These are phyloP conservation scores for Boletus tylopilopsis DNA, from an alignment of 768 basidiomycete species.

Conservation along the genomic window DNA sequence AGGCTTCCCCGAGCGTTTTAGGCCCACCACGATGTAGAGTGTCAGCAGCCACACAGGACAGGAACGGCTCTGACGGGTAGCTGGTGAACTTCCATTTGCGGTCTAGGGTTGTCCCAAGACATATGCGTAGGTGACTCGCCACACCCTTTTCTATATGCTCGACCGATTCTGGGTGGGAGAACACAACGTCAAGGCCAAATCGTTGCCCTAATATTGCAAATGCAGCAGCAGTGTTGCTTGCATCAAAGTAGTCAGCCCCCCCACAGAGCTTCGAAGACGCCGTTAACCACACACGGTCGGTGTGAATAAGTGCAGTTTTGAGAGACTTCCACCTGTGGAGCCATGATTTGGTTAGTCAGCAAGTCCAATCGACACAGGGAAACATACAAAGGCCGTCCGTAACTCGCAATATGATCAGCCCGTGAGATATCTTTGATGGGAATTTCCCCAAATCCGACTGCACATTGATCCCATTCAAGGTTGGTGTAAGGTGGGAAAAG, in stretches of 20 bases:
- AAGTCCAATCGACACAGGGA: neutral
- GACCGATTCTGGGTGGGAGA: slow-evolving; percentile 3
- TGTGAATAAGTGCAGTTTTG: neutral
- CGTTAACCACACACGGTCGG: neutral
- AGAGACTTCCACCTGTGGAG: slow-evolving; percentile 8
- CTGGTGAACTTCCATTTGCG: slow-evolving; percentile 10
- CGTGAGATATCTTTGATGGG: neutral
- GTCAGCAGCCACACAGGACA: slow-evolving; percentile 14
- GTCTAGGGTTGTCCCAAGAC: slow-evolving; percentile 2
- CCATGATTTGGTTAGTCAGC: neutral
- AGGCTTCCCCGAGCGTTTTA: neutral
- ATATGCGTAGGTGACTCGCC: slow-evolving; percentile 13
- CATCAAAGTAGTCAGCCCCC: neutral
- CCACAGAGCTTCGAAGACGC: neutral
- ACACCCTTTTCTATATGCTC: slow-evolving; percentile 2
- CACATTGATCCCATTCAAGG: slow-evolving; percentile 17
- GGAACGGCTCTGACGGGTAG: slow-evolving; percentile 16
- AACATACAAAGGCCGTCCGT: slow-evolving; percentile 1
- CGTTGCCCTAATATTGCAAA: slow-evolving; percentile 4
- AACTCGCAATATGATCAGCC: neutral
- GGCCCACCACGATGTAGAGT: too few relatives aligned
- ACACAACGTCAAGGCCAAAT: neutral
- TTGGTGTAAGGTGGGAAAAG: slow-evolving; percentile 7
- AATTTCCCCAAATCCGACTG: neutral
- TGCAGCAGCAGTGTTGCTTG: neutral